Evolutionary conservation across 345 rosid species (phyloP).

Genomic region (Erysimum cheiranthoides): DNA sequence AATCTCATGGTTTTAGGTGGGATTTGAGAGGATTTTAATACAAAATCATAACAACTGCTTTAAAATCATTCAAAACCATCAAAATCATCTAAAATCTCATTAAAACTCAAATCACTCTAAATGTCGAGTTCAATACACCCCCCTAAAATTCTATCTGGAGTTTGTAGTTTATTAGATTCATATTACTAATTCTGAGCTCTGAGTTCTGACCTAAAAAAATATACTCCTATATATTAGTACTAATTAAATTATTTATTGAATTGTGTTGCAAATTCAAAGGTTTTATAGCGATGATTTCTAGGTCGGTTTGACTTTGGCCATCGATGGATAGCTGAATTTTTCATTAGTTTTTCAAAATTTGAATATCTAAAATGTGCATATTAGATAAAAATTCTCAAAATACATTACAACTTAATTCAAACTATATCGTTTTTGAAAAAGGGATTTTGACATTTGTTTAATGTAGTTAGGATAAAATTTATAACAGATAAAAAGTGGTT

Average conservation of each 20-base stretch:
- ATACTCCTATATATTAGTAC: too few relatives aligned
- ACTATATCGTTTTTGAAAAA: neutral
- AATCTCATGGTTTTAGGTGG: too few relatives aligned
- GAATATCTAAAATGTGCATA: neutral
- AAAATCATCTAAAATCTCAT: too few relatives aligned
- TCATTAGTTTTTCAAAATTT: neutral
- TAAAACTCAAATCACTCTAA: too few relatives aligned
- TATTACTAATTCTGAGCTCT: neutral
- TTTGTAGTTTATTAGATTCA: neutral
- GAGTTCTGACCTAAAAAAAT: too few relatives aligned
- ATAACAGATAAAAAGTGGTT: neutral
- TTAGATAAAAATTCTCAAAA: neutral
- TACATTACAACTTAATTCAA: neutral
- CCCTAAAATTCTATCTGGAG: neutral
- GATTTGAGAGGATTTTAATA: too few relatives aligned
- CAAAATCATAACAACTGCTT: too few relatives aligned
- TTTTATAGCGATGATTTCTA: neutral
- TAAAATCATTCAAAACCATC: too few relatives aligned
- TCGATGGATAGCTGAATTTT: neutral
- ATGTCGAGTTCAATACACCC: too few relatives aligned
- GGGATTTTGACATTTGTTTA: constrained; percentile 1
- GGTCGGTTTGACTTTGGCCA: neutral
- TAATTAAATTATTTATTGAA: neutral
- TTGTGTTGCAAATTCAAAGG: neutral
- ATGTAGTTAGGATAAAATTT: neutral